These are phyloP conservation scores for Coleophoma eucalyptorum DNA, from an alignment of 2,329 filamentous ascomycete species.

Conservation along the genomic window DNA sequence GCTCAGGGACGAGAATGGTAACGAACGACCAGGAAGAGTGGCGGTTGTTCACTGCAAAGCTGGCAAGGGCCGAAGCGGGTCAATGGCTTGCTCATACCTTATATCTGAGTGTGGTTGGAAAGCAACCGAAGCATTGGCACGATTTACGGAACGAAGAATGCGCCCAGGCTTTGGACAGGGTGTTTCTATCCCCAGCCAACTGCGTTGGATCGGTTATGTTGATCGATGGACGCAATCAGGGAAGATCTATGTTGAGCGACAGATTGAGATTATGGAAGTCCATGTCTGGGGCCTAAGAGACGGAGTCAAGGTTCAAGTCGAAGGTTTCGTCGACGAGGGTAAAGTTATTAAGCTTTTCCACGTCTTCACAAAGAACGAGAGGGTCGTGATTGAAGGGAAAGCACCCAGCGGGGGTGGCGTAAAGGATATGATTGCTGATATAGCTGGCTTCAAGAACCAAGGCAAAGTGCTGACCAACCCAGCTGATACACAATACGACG, in stretches of 20 bases:
- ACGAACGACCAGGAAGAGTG: constrained; percentile 49
- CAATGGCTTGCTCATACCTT: constrained; percentile 81
- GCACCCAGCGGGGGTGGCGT: constrained; percentile 45
- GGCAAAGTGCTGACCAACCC: constrained; percentile 13
- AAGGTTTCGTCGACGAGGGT: constrained; percentile 85
- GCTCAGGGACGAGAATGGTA: constrained; percentile 44
- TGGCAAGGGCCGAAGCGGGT: constrained; percentile 90
- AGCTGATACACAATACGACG: constrained; percentile 10
- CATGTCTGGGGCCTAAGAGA: constrained; percentile 86
- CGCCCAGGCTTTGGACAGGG: constrained; percentile 82
- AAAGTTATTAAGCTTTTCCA: constrained; percentile 82
- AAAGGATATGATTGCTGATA: constrained; percentile 48
- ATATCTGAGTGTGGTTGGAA: constrained; percentile 81
- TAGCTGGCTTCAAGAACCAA: constrained; percentile 35
- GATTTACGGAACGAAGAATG: constrained; percentile 85
- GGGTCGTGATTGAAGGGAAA: constrained; percentile 60
- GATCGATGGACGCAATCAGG: constrained; percentile 74
- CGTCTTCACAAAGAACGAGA: constrained; percentile 71
- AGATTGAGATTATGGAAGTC: constrained; percentile 81
- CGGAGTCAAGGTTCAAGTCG: constrained; percentile 82
- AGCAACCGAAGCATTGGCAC: constrained; percentile 56
- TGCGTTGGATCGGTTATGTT: constrained; percentile 84
- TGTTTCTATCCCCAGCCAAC: constrained; percentile 88
- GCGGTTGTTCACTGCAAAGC: constrained; percentile 96
- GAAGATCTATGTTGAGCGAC: constrained; percentile 78